Evolutionary conservation across 2,329 filamentous ascomycete genomes (phyloP).

Genomic region (Trichoderma aggressivum): DNA sequence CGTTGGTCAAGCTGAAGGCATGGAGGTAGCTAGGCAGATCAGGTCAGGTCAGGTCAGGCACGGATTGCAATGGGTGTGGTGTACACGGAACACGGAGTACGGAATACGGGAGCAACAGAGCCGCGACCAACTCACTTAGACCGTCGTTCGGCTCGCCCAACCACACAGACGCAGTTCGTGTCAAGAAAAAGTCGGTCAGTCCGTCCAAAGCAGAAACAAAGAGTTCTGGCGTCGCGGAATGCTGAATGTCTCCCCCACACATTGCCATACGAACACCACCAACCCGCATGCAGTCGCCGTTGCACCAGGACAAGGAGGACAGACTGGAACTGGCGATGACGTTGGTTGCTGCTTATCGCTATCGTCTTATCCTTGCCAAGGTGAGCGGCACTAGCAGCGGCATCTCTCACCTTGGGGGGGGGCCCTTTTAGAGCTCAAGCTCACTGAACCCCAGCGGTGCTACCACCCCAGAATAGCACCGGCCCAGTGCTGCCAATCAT

Average conservation of each 20-base stretch:
- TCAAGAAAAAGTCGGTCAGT: background rate
- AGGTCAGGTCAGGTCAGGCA: constrained; percentile 2
- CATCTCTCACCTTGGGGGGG: constrained; percentile 12
- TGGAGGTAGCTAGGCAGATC: background rate
- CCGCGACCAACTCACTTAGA: background rate
- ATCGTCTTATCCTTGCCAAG: constrained; percentile 12
- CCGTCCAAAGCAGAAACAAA: background rate
- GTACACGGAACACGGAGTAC: background rate
- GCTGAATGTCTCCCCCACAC: background rate
- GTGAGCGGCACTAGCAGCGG: constrained; percentile 17
- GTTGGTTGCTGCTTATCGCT: constrained; percentile 13
- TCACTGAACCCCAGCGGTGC: constrained; percentile 20
- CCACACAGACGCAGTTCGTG: too few species aligned
- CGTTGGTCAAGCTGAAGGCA: background rate
- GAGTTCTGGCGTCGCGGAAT: background rate
- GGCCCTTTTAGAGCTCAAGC: constrained; percentile 1
- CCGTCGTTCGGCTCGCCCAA: background rate
- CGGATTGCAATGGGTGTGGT: background rate
- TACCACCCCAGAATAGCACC: constrained; percentile 22
- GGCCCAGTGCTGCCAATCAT: constrained; percentile 32
- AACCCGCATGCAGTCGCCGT: background rate
- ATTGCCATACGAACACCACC: background rate
- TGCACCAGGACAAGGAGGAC: background rate
- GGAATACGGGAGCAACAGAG: constrained; percentile 6
- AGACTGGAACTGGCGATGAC: background rate